Conservation (phyloP, 768 basidiomycete genomes). For the Termitomyces titanicus region DNA sequence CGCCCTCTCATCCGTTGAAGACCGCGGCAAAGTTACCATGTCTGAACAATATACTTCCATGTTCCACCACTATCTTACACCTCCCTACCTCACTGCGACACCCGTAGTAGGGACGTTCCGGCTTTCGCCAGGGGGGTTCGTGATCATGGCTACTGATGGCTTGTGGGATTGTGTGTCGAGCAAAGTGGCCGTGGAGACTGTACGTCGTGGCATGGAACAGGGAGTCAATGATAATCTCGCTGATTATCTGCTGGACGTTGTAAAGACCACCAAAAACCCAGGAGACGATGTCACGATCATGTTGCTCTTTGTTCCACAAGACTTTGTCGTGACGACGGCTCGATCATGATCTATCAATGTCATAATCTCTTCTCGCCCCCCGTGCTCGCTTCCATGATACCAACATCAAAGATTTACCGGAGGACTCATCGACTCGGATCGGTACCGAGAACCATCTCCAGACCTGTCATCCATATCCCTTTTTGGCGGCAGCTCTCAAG, state of each 20-base stretch:
- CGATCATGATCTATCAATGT: not conserved
- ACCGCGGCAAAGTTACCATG: slow-evolving; percentile 29
- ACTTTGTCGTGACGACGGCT: not conserved
- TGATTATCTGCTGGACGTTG: slow-evolving; percentile 22
- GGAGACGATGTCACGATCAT: slow-evolving; percentile 35
- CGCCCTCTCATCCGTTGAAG: slow-evolving; percentile 28
- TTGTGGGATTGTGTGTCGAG: slow-evolving; percentile 53
- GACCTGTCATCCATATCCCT: too few species aligned
- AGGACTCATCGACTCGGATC: too few species aligned
- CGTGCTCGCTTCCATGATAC: not conserved
- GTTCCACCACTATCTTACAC: slow-evolving; percentile 49
- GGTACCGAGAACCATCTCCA: too few species aligned
- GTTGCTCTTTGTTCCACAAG: slow-evolving; percentile 17
- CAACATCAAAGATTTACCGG: not conserved
- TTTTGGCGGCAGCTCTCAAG: too few species aligned
- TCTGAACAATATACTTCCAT: slow-evolving; percentile 29
- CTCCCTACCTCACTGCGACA: slow-evolving; percentile 52
- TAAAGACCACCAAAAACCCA: slow-evolving; percentile 19
- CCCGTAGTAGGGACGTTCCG: slow-evolving; percentile 41
- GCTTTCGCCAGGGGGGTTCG: slow-evolving; percentile 35
- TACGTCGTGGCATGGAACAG: slow-evolving; percentile 22
- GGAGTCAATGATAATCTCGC: slow-evolving; percentile 25
- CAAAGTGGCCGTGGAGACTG: slow-evolving; percentile 41
- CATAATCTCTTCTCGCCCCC: not conserved
- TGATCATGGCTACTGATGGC: slow-evolving; percentile 54